A percentile compares a stretch with the other conserved stretches of the same genome.
Conservation (phyloP, 2,329 filamentous ascomycete genomes). For the Fusarium citri region DNA sequence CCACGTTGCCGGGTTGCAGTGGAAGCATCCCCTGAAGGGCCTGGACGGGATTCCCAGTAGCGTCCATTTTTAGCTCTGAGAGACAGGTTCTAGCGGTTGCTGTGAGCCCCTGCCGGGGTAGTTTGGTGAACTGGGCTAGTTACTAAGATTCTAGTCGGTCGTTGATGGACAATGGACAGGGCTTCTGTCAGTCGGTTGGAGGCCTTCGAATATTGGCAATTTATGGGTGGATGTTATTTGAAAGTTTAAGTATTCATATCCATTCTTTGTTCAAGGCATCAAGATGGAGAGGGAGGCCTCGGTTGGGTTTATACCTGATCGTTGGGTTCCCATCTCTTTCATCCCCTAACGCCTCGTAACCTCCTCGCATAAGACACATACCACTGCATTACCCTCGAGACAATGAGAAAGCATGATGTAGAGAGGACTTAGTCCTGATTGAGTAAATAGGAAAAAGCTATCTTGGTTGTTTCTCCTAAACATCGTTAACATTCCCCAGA, state of each 20-base stretch:
- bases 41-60: conserved; percentile 31
- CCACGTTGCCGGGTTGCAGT: conserved; percentile 54
- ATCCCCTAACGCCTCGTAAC: conserved; percentile 22
- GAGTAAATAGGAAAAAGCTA: too few relatives aligned
- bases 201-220: conserved; percentile 1
- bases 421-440: not conserved
- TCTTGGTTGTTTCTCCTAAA: not conserved
- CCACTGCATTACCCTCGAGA: conserved; percentile 25
- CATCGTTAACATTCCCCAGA: conserved; percentile 1
- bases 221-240: not conserved
- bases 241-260: not conserved
- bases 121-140: not conserved
- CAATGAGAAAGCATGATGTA: not conserved
- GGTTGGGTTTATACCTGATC: conserved; percentile 23
- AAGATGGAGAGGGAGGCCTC: not conserved
- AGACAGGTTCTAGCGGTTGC: conserved; percentile 22
- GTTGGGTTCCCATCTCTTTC: conserved; percentile 1
- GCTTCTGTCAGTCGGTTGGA: conserved; percentile 8
- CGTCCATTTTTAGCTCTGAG: conserved; percentile 38
- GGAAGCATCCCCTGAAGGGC: conserved; percentile 43
- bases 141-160: not conserved
- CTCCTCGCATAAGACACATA: conserved; percentile 35
- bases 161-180: conserved; percentile 3
- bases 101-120: conserved; percentile 15
- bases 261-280: not conserved